Conservation (phyloP, 1,284 basidiomycete species). For the Austropuccinia psidii region DNA sequence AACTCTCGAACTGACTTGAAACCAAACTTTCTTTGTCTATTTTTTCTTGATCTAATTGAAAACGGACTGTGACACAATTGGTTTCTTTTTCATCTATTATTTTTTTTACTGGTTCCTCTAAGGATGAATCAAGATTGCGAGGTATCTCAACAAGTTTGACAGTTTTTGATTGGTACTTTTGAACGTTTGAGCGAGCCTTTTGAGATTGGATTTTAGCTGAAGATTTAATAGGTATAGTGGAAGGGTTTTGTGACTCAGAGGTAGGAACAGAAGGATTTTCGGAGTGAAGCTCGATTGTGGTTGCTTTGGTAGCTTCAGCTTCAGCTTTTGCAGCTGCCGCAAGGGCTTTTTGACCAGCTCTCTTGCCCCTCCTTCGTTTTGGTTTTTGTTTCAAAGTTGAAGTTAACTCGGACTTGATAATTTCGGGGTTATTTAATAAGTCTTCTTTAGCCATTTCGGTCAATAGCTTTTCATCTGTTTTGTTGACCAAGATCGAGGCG, state of each 20-base stretch:
- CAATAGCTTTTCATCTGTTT: constrained; percentile 37
- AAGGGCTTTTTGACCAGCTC: constrained; percentile 52
- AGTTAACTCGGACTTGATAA: constrained; percentile 54
- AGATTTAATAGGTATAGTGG: not conserved
- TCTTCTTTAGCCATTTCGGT: constrained; percentile 45
- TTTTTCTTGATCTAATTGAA: not conserved
- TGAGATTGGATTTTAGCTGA: not conserved
- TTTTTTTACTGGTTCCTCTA: no score
- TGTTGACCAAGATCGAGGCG: constrained; percentile 29
- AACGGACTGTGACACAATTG: not conserved
- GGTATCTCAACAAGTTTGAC: not conserved
- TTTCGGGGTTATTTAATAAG: constrained; percentile 46
- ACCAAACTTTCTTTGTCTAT: no score
- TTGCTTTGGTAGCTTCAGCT: constrained; percentile 48
- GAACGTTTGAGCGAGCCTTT: not conserved
- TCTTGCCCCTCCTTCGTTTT: constrained; percentile 49
- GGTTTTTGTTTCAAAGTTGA: constrained; percentile 60
- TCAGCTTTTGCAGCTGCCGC: constrained; percentile 51
- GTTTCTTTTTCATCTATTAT: not conserved
- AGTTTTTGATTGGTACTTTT: not conserved
- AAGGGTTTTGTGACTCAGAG: not conserved
- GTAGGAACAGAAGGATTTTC: not conserved
- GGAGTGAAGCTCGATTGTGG: not conserved
- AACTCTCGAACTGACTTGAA: no score
- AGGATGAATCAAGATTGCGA: not conserved